Evolutionary conservation across 257 asterid species (phyloP).

Genomic region (Gardenia jasminoides): DNA sequence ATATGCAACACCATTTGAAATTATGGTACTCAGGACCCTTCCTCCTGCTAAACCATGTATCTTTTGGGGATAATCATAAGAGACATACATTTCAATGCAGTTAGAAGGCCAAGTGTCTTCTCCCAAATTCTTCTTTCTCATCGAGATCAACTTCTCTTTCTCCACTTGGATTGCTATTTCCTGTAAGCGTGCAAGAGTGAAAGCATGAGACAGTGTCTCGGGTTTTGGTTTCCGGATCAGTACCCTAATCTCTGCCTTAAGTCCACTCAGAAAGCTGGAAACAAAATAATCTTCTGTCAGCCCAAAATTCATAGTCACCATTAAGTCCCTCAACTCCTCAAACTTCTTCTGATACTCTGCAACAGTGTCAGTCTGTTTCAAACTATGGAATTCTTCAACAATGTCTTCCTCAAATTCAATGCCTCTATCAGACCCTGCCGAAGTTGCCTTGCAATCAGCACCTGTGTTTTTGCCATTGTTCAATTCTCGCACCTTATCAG

Average conservation of each 20-base stretch:
- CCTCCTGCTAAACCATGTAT: background rate
- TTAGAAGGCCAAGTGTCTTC: background rate
- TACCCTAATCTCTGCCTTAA: background rate
- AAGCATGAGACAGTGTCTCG: conserved; percentile 1
- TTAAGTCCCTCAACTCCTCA: conserved; percentile 2
- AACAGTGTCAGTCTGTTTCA: conserved; percentile 5
- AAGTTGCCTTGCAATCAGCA: background rate
- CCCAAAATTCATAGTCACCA: background rate
- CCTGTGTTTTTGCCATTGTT: background rate
- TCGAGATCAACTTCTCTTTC: background rate
- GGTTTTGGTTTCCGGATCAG: background rate
- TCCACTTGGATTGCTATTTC: background rate
- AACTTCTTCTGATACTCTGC: conserved; percentile 7
- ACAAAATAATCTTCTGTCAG: background rate
- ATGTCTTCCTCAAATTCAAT: background rate
- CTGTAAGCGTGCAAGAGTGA: conserved; percentile 1
- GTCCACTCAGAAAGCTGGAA: conserved; percentile 8
- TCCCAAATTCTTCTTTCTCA: background rate
- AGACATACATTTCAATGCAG: background rate
- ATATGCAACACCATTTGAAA: background rate
- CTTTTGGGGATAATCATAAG: background rate
- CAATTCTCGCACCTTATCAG: background rate
- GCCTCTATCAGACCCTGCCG: background rate
- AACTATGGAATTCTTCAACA: background rate
- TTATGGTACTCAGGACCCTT: background rate